Base-by-base conservation (phyloP, 2,329 filamentous ascomycete genomes). In the Ascochyta fabae region DNA sequence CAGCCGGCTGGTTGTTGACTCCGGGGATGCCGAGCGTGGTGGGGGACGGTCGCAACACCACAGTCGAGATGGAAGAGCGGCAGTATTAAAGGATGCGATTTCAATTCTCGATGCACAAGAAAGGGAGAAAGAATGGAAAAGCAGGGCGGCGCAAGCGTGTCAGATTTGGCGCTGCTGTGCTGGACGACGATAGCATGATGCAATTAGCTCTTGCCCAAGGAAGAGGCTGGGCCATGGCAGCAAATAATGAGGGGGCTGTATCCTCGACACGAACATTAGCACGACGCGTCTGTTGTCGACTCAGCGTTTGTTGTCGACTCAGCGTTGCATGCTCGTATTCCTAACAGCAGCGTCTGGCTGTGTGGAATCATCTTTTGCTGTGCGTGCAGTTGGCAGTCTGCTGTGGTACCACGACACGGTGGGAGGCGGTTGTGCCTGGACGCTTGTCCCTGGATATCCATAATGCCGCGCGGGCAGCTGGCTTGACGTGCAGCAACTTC, bases 141-240 rank as follows among this genome's bases (percentile, higher is more conserved):
- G 42, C 39, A 53, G 39, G 54, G 61, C 44, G 41, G 47, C 36
- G 48, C 49, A 60, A 56, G 61, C 38, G 58, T 51, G 60, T 46
- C 41, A 62, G 54, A 62, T 50, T 53, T 50, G 58, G 56, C 52
- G 44, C 48, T 62, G 60, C 49, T 39, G 24, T 50, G 47, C 46
- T 48, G 54, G 55, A 42, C 60, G 53, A 64, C 61, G 60, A 61
- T 55, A 50, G 40, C 64, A 67, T 72, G 68, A 72, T 71, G 69
- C 67, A 68, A 71, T 69, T 51, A 48, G 53, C 56, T 57, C 39
- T 23, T 48, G 36, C 51, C 50, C 42, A 33, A 56, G 60, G n/a
- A 55, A 50, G 67, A 66, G 69, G 69, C 66, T 71, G 69, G 67
- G 66, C 42, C 42, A 31, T 22, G 53, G 36, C 42, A 48, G 53